Percentiles rank a stretch among this genome's conserved stretches.
phyloP scores from a whole-genome alignment of 331 rosid species.

The Acacia concinna region DNA sequence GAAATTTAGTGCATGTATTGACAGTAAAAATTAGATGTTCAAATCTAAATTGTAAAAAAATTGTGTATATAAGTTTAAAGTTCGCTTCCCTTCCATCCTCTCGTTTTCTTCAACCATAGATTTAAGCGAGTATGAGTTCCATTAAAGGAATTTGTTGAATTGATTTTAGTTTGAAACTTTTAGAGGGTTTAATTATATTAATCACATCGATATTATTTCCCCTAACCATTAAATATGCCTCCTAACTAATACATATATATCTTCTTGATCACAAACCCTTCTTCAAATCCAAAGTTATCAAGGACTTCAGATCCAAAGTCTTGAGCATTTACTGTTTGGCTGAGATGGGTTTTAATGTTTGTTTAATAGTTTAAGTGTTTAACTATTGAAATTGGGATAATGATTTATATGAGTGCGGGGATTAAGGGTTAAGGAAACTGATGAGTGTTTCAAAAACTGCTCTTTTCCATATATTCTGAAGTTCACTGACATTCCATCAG shows the following conservation, averaged over 20 bases:
- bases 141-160: neutral
- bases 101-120: neutral
- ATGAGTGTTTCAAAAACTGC: slow-evolving; percentile 27
- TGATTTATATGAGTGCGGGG: slow-evolving; percentile 30
- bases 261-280: neutral
- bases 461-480: slow-evolving; percentile 42
- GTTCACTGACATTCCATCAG: slow-evolving; percentile 63
- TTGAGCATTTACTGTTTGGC: neutral
- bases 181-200: neutral
- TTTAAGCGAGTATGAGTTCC: neutral
- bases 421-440: slow-evolving; percentile 32
- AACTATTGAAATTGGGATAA: slow-evolving; percentile 14
- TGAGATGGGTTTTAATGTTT: neutral
- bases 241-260: too few species aligned
- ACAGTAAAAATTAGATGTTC: neutral
- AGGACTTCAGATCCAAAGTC: neutral
- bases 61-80: neutral
- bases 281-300: neutral
- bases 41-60: neutral
- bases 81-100: neutral
- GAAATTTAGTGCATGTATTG: neutral
- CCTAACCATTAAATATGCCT: neutral
- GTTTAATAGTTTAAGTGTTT: neutral
- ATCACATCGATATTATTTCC: neutral
- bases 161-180: neutral